Conservation (phyloP, 768 basidiomycete genomes). For the Kwoniella botswanensis region DNA sequence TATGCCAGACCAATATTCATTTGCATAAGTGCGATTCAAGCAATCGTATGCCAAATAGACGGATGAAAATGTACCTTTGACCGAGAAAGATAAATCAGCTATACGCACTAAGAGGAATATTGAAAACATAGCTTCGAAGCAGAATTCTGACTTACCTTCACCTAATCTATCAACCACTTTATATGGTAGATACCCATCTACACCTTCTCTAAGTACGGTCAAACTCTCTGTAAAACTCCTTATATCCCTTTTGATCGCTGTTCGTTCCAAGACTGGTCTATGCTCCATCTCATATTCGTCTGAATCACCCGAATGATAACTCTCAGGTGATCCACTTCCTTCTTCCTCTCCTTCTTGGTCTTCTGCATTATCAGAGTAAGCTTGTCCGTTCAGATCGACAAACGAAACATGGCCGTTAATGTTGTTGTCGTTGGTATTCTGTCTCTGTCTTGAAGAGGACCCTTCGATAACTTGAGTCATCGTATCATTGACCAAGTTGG, state of each 20-base stretch:
- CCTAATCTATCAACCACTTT: conserved; percentile 86
- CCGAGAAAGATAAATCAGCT: background rate
- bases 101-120: background rate
- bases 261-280: conserved; percentile 66
- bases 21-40: conserved; percentile 65
- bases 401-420: background rate
- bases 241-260: conserved; percentile 79
- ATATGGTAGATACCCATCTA: conserved; percentile 64
- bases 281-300: conserved; percentile 54
- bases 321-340: conserved; percentile 21
- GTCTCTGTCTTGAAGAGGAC: background rate
- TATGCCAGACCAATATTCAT: conserved; percentile 63
- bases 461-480: conserved; percentile 28
- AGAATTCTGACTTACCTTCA: conserved; percentile 62
- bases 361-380: conserved; percentile 16
- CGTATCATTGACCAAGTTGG: conserved; percentile 4
- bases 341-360: conserved; percentile 30
- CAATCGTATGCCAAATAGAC: conserved; percentile 97
- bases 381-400: conserved; percentile 18
- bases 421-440: background rate
- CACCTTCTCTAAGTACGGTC: conserved; percentile 12
- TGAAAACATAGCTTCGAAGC: background rate
- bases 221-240: conserved; percentile 76
- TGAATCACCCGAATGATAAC: conserved; percentile 52
- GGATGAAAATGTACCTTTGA: conserved; percentile 87